Evolutionary conservation across 83 land plant species (phyloP), one percentile per base, ranked within the genome.

Genomic region (Picea mariana): DNA sequence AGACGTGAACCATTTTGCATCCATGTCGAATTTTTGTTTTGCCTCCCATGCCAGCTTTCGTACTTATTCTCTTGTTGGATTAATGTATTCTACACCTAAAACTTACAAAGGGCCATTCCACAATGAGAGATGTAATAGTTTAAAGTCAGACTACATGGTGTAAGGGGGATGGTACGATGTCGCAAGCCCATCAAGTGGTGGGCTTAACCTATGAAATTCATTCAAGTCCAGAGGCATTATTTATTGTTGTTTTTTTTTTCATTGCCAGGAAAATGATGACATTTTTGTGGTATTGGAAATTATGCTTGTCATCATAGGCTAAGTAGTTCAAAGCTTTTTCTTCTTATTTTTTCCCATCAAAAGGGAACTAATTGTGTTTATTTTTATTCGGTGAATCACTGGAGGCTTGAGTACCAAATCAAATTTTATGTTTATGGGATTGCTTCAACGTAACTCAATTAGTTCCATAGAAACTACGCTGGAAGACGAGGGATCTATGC

Each of bases 361-460:
- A 47, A 75, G 1, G 59, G 26, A 75, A 5, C 16, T 75, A 47
- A 75, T 11, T 21, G 21, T 20, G 58, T 44, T 75, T 75, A 3
- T 2, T 55, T 75, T 11, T 75, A 47, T 75, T 47, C 77, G 47
- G 77, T 27, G 12, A 47, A 47, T 49, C 13, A 21, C 21, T 47
- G 59, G 59, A 21, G 77, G 77, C 58, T 9, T 47, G n/a, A 75
- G 77, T 42, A 75, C 77, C 27, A 75, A 49, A 47, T 1, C 58
- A 1, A 24, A n/a, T 5, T n/a, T 75, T 20, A 59, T n/a, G 42
- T 47, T 13, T 12, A 75, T 47, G 11, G 59, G 59, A 75, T 75
- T 75, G 27, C 77, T 44, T 75, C 44, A 44, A 12, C 77, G 47
- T 75, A 24, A 27, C 58, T 75, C 59, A 49, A 9, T 47, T 27